These are phyloP conservation scores for Zoysia japonica DNA, from an alignment of 176 grass and related monocot species.

Conservation along the genomic window DNA sequence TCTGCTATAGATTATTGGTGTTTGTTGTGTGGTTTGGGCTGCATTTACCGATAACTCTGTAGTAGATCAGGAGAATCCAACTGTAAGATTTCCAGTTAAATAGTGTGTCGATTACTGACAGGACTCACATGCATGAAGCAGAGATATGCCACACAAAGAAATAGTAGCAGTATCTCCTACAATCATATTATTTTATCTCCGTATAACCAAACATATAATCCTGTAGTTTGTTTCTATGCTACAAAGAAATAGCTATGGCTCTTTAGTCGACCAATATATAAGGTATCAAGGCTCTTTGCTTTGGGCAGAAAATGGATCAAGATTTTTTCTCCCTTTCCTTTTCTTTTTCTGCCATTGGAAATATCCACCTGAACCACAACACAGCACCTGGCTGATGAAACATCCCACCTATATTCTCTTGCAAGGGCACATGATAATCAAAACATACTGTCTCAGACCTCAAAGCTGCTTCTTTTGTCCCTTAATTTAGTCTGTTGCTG, in stretches of 20 bases:
- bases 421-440: neutral
- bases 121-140: neutral
- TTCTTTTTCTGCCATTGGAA: neutral
- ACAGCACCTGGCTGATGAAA: neutral
- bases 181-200: neutral
- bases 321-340: neutral
- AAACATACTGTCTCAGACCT: conserved; percentile 21
- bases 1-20: conserved; percentile 3
- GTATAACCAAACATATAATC: neutral
- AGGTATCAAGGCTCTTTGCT: neutral
- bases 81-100: conserved; percentile 5
- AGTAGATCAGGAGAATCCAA: neutral
- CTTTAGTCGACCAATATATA: neutral
- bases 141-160: neutral
- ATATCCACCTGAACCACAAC: neutral
- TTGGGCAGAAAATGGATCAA: neutral
- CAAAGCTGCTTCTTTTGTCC: neutral
- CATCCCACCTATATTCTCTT: neutral
- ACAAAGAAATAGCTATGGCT: neutral
- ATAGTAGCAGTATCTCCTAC: neutral
- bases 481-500: conserved; percentile 1
- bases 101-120: neutral
- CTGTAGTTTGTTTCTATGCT: neutral
- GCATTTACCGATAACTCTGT: neutral
- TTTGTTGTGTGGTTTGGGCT: neutral